A percentile compares a stretch with the other conserved stretches of the same genome.
Conservation (phyloP, 1,284 basidiomycete genomes). For the Ustilago lituana region DNA sequence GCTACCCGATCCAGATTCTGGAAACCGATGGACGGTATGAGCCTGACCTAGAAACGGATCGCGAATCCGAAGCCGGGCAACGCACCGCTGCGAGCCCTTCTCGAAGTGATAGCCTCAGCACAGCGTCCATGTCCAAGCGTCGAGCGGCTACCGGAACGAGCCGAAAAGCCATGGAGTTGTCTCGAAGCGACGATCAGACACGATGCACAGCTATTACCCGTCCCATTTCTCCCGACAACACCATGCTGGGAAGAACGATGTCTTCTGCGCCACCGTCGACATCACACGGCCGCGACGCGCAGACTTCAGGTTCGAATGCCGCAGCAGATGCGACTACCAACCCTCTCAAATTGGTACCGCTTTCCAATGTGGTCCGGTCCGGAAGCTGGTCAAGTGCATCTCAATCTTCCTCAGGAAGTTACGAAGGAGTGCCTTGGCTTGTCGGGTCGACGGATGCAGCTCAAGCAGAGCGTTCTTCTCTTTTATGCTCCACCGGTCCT, state of each 20-base stretch:
- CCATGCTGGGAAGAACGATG: too few relatives aligned
- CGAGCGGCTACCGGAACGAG: not conserved
- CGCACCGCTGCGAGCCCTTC: slow-evolving; percentile 1
- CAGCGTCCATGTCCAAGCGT: not conserved
- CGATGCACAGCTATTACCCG: not conserved
- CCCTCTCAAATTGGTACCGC: slow-evolving; percentile 13
- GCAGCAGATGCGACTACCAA: not conserved
- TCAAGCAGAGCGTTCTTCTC: not conserved
- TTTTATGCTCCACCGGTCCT: too few relatives aligned
- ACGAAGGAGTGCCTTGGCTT: not conserved
- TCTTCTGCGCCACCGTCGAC: not conserved
- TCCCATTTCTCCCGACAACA: not conserved
- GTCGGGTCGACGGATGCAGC: not conserved
- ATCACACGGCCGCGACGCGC: not conserved
- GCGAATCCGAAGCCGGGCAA: slow-evolving; percentile 18
- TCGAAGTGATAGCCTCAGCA: not conserved
- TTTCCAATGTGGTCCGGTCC: slow-evolving; percentile 20
- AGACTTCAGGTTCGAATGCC: not conserved
- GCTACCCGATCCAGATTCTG: slow-evolving; percentile 19
- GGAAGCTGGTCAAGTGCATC: slow-evolving; percentile 18
- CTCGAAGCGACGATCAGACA: not conserved
- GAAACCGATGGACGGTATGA: slow-evolving; percentile 16
- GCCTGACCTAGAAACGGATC: slow-evolving; percentile 18
- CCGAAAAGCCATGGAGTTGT: not conserved
- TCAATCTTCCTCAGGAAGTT: not conserved